These are phyloP conservation scores for Lentinula lateritia DNA, from an alignment of 768 basidiomycete genomes.

Conservation along the genomic window DNA sequence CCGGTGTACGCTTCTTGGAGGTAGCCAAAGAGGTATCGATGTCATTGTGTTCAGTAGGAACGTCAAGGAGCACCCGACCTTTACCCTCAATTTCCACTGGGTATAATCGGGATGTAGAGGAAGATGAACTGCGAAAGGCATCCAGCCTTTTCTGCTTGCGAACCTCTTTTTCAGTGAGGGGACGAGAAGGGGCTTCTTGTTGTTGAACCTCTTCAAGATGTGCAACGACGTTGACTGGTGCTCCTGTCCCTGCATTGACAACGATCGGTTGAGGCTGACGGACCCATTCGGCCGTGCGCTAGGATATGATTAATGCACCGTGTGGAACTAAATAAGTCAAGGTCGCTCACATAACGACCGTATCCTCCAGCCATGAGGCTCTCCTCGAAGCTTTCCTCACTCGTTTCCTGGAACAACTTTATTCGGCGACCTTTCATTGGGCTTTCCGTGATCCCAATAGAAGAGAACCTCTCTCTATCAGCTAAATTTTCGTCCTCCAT, in stretches of 20 bases:
- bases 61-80: conserved; percentile 66
- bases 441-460: conserved; percentile 61
- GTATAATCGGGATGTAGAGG: conserved; percentile 37
- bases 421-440: conserved; percentile 69
- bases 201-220: conserved; percentile 34
- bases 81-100: conserved; percentile 63
- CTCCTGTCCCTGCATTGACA: conserved; percentile 30
- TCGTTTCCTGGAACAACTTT: conserved; percentile 76
- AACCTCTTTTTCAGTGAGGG: conserved; percentile 53
- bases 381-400: conserved; percentile 81
- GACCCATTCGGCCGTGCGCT: conserved; percentile 61
- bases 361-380: conserved; percentile 81
- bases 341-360: conserved; percentile 59
- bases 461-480: conserved; percentile 20
- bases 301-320: conserved; percentile 12
- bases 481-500: conserved; percentile 27
- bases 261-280: conserved; percentile 48
- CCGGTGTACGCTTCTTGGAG: conserved; percentile 30
- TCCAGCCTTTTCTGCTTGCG: conserved; percentile 64
- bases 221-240: conserved; percentile 37
- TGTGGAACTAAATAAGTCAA: not conserved
- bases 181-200: conserved; percentile 13
- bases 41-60: conserved; percentile 32
- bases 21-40: conserved; percentile 15
- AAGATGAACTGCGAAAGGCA: conserved; percentile 50